Base-by-base conservation (phyloP, 306 rosid genomes). In the Abrus pulchellus region DNA sequence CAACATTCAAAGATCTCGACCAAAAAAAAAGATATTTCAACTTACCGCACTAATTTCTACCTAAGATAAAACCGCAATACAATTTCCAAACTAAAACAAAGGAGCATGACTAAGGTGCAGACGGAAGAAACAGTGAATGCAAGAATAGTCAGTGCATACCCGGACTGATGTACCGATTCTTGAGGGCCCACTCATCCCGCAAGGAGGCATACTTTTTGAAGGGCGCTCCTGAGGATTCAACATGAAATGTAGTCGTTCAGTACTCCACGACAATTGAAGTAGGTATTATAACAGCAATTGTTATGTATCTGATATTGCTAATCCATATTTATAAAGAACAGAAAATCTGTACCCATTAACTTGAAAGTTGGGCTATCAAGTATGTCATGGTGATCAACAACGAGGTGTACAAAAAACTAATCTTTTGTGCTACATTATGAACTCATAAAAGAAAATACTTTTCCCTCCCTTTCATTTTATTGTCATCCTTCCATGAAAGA, bases 181-280 rank as follows among this genome's bases (percentile, higher is more conserved):
- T 92, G 78, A 92, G 63, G 80, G 99, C 97, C 99, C 99, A 96
- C 81, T 96, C 97, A 4, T 90, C 92, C 67, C 99, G 87, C 85
- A 86, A 34, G 45, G 97, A 93, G 33, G 97, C 97, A 80, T 83
- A 96, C 86, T 93, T 92, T 88, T 89, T 89, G 89, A 92, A 96
- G 52, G 99, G 99, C 34, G 93, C 90, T 83, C 93, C 99, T 96
- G 92, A 47, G 60, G 60, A 77, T 85, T 84, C 85, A 85, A 66
- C 55, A 49, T 10, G 44, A 66, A 75, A 80, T 10, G 57, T 56
- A 33, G 76, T 53, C 55, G 64, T 47, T 56, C 49, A 79, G 67
- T 32, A 47, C 40, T 68, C 40, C 68, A 71, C 75, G 69, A 79
- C 67, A 56, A 59, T 49, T 45, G 48, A 63, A 75, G 75, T 55